Base-by-base conservation (phyloP, 140 eudicot genomes). In the Stevia rebaudiana region DNA sequence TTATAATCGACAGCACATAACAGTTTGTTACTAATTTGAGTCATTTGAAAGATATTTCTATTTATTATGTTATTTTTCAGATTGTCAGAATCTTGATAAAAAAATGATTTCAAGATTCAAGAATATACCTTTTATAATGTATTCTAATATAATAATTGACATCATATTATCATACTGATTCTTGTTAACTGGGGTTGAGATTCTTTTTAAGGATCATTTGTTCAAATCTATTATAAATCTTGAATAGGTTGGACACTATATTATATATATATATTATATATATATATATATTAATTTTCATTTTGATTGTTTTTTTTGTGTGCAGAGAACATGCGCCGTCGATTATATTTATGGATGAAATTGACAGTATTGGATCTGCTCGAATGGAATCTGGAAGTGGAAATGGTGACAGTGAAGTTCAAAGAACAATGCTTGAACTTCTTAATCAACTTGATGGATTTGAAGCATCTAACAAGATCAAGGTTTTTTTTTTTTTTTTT, bases 301-400 rank as follows among this genome's bases (percentile, higher is more conserved):
- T 2, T 28, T 28, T 28, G 33, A 4, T 28, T 2, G 4, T 28
- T 49, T 2, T 62, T 55, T 0, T 52, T 0, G 23, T 59, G 67
- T 46, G 31, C 79, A 84, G 81, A 82, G 88, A 84, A 71, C 94
- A 77, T 76, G 87, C 87, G 18, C 92, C 87, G 9, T 81, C 92
- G 6, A 88, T 87, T 72, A 86, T 87, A 42, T 88, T 88, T 63
- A 84, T 88, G 84, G 96, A 88, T 66, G 96, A 88, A 65, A 83
- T 88, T 0, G 96, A 88, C 67, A 86, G 94, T 60, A 88, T 88
- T 54, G 96, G 96, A 58, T 86, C 94, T 62, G 87, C 96, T 23
- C 67, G 96, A 11, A 84, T 88, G 88, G 96, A 88, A 54, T 86
- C 91, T 76, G 96, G 94, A 6, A 81, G 86, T 47, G 96, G 95